Percentiles rank a stretch among this genome's conserved stretches.
phyloP scores from a whole-genome alignment of 78 protist genomes.

The Dictyostelium intermedium region DNA sequence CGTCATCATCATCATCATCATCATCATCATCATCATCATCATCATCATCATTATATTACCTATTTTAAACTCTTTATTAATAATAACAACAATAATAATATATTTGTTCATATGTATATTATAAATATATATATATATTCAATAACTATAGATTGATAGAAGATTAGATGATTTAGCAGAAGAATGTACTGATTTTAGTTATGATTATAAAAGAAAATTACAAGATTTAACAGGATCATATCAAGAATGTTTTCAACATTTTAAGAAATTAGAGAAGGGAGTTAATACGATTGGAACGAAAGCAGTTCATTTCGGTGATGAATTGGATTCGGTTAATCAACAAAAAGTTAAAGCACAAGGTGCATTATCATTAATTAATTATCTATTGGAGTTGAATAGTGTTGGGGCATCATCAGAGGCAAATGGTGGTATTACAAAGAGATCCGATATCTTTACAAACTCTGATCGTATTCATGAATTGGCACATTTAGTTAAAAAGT shows the following conservation, averaged over 20 bases:
- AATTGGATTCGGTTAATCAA: slow-evolving; percentile 57
- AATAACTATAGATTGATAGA: slow-evolving; percentile 19
- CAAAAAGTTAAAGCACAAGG: slow-evolving; percentile 66
- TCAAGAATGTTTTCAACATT: slow-evolving; percentile 69
- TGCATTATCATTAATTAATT: slow-evolving; percentile 57
- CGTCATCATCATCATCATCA: too few relatives aligned
- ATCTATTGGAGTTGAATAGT: slow-evolving; percentile 45
- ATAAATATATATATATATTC: too few relatives aligned
- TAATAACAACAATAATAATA: too few relatives aligned
- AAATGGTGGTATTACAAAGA: neutral
- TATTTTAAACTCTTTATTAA: too few relatives aligned
- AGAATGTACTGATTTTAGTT: slow-evolving; percentile 32
- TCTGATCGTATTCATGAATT: slow-evolving; percentile 56
- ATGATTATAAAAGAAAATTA: slow-evolving; percentile 34
- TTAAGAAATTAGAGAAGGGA: slow-evolving; percentile 44
- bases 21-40: too few relatives aligned
- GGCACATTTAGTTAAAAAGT: slow-evolving; percentile 50
- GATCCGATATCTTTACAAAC: slow-evolving; percentile 75
- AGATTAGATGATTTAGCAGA: slow-evolving; percentile 35
- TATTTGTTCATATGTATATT: too few relatives aligned
- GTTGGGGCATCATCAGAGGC: neutral
- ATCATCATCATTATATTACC: too few relatives aligned
- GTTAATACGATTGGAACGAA: slow-evolving; percentile 68
- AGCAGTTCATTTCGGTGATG: slow-evolving; percentile 78
- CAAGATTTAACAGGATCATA: slow-evolving; percentile 10